Percentiles rank a stretch among this genome's conserved stretches.
Conservation (phyloP, 495 filamentous ascomycete species). For the Aspergillus nanangensis region DNA sequence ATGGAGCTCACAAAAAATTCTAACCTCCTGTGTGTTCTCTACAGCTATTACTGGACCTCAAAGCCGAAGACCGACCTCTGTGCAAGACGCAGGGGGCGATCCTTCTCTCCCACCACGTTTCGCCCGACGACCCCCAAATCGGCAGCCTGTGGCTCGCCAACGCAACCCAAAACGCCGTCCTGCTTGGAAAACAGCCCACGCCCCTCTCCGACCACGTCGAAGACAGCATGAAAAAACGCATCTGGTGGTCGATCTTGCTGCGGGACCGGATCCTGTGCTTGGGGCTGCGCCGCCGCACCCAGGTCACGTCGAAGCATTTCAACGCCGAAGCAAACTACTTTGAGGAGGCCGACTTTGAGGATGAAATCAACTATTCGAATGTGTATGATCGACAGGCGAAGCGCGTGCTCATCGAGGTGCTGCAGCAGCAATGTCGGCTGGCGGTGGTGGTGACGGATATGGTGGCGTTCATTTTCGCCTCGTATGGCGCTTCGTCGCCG, state of each 20-base stretch:
- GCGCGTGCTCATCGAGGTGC: constrained; percentile 29
- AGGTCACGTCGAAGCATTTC: constrained; percentile 37
- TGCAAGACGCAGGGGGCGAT: constrained; percentile 39
- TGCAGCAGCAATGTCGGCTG: constrained; percentile 38
- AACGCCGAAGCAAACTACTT: constrained; percentile 29
- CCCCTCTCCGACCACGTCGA: constrained; percentile 4
- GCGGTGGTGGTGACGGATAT: constrained; percentile 42
- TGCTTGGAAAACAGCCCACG: constrained; percentile 29
- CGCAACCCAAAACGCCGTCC: constrained; percentile 42
- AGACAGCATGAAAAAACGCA: constrained; percentile 29
- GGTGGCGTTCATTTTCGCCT: constrained; percentile 32
- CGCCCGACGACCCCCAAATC: constrained; percentile 27
- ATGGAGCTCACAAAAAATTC: background rate
- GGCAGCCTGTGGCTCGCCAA: constrained; percentile 41
- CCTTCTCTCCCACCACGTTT: constrained; percentile 36
- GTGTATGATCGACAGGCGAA: constrained; percentile 40
- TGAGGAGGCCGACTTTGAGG: constrained; percentile 30
- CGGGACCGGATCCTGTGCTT: constrained; percentile 46
- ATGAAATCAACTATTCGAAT: constrained; percentile 35
- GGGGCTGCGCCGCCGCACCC: constrained; percentile 40
- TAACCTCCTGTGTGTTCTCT: no score
- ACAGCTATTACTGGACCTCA: constrained; percentile 23
- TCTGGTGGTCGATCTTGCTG: constrained; percentile 48
- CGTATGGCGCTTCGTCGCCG: constrained; percentile 3
- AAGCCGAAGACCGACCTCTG: constrained; percentile 21